Evolutionary conservation across 2,329 filamentous ascomycete species (phyloP).

Genomic region (Fusarium heterosporum): DNA sequence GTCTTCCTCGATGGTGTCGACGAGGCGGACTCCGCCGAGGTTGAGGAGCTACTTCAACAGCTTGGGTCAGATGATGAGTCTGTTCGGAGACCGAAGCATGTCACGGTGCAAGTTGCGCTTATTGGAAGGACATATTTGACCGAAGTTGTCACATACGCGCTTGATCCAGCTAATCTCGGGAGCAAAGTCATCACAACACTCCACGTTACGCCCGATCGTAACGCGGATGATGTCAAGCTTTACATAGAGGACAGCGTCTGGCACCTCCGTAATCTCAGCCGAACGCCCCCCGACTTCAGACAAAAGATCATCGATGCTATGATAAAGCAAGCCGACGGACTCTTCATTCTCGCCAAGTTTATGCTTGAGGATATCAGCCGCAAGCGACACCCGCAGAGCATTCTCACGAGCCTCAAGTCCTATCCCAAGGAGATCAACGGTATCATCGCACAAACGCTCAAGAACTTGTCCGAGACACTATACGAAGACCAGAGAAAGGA

Average conservation of each 20-base stretch:
- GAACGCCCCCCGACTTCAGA: constrained; percentile 50
- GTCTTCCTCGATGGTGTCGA: constrained; percentile 62
- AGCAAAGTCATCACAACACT: constrained; percentile 53
- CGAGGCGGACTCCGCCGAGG: constrained; percentile 56
- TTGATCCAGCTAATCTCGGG: constrained; percentile 51
- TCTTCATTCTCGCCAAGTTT: constrained; percentile 63
- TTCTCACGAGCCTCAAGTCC: constrained; percentile 56
- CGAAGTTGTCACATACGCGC: constrained; percentile 51
- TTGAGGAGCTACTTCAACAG: constrained; percentile 53
- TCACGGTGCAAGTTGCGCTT: constrained; percentile 54
- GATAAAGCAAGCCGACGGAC: constrained; percentile 57
- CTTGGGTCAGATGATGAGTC: constrained; percentile 48
- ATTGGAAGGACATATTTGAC: constrained; percentile 58
- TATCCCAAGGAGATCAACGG: constrained; percentile 60
- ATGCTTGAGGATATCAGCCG: constrained; percentile 63
- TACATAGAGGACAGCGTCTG: constrained; percentile 58
- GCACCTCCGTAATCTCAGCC: constrained; percentile 53
- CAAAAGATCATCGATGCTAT: constrained; percentile 56
- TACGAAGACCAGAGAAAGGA: constrained; percentile 55
- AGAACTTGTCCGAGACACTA: constrained; percentile 55
- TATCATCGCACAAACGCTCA: constrained; percentile 56
- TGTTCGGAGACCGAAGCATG: constrained; percentile 22
- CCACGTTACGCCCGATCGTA: constrained; percentile 58
- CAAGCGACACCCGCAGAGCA: constrained; percentile 59
- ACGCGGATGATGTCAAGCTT: constrained; percentile 55